phyloP scores from a whole-genome alignment of 148 eudicot species.

The Mesembryanthemum crystallinum region DNA sequence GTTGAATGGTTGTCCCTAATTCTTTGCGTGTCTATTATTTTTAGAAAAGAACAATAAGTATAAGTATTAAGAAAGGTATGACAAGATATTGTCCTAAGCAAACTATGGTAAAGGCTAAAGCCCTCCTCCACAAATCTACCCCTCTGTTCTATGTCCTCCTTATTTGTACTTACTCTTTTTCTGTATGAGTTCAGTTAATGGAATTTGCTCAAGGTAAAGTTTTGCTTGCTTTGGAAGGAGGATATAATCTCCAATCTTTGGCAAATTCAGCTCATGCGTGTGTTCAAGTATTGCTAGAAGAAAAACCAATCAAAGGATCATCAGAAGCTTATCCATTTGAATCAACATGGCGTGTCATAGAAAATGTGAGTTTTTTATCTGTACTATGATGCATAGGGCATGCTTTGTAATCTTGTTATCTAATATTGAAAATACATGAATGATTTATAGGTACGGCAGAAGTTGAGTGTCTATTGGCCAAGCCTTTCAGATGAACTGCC shows the following conservation, averaged over 20 bases:
- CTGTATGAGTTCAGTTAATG: slow-evolving; percentile 56
- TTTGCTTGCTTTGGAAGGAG: slow-evolving; percentile 94
- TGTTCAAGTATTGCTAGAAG: slow-evolving; percentile 76
- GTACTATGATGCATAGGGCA: background rate
- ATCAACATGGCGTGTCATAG: slow-evolving; percentile 89
- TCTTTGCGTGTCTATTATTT: background rate
- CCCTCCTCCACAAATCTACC: too few species aligned
- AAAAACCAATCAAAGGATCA: slow-evolving; percentile 55
- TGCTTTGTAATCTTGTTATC: background rate
- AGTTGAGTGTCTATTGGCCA: slow-evolving; percentile 64
- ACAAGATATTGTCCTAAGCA: too few species aligned
- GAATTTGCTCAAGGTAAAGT: slow-evolving; percentile 85
- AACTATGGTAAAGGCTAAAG: too few species aligned
- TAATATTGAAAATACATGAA: background rate
- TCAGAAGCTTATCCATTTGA: slow-evolving; percentile 78
- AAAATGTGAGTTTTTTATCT: slow-evolving; percentile 42
- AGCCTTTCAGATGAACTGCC: slow-evolving; percentile 60
- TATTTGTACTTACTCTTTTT: slow-evolving; percentile 4
- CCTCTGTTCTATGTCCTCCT: background rate
- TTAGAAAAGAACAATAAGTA: too few species aligned
- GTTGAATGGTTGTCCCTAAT: background rate
- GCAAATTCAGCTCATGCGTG: slow-evolving; percentile 83
- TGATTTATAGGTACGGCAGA: slow-evolving; percentile 63
- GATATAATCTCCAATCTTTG: slow-evolving; percentile 81
- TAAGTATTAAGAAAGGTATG: too few species aligned